These are phyloP conservation scores for Globisporangium carolinianum DNA, from an alignment of 352 stramenopile genomes.

Conservation along the genomic window DNA sequence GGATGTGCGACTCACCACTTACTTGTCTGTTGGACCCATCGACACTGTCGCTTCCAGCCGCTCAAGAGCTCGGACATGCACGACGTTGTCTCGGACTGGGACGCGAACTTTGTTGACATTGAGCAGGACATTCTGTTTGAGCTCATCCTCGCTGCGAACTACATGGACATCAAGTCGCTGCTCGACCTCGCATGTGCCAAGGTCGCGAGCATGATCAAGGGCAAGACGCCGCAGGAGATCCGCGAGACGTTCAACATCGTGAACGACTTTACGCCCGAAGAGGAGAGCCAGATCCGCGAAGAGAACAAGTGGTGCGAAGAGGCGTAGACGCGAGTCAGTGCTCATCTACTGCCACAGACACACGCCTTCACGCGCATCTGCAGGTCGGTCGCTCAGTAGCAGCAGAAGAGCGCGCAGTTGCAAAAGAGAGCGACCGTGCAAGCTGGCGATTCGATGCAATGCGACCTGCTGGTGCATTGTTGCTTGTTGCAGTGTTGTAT, in stretches of 20 bases:
- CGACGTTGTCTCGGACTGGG: slow-evolving; percentile 99
- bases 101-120: slow-evolving; percentile 98
- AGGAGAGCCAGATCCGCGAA: slow-evolving; percentile 98
- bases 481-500: too few relatives aligned
- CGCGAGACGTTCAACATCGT: slow-evolving; percentile 99
- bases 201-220: slow-evolving; percentile 92
- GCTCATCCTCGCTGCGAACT: slow-evolving; percentile 99
- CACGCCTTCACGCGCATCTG: background rate
- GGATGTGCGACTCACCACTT: background rate
- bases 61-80: slow-evolving; percentile 97
- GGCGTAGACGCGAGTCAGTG: slow-evolving; percentile 56
- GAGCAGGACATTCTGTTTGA: slow-evolving; percentile 99
- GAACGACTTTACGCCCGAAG: slow-evolving; percentile 99
- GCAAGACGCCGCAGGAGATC: slow-evolving; percentile 99
- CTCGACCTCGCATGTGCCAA: slow-evolving; percentile 91
- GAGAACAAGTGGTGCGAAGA: slow-evolving; percentile 99
- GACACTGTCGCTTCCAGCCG: slow-evolving; percentile 43
- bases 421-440: too few relatives aligned
- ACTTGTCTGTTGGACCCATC: background rate
- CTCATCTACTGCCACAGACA: too few relatives aligned
- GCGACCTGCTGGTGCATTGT: too few relatives aligned
- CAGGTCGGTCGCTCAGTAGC: background rate
- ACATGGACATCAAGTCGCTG: slow-evolving; percentile 99
- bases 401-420: background rate
- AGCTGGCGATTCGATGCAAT: too few relatives aligned